A percentile compares a stretch with the other conserved stretches of the same genome.
These are phyloP conservation scores for Magnusiomyces fungicola DNA, from an alignment of 1,139 yeast species.

Conservation along the genomic window DNA sequence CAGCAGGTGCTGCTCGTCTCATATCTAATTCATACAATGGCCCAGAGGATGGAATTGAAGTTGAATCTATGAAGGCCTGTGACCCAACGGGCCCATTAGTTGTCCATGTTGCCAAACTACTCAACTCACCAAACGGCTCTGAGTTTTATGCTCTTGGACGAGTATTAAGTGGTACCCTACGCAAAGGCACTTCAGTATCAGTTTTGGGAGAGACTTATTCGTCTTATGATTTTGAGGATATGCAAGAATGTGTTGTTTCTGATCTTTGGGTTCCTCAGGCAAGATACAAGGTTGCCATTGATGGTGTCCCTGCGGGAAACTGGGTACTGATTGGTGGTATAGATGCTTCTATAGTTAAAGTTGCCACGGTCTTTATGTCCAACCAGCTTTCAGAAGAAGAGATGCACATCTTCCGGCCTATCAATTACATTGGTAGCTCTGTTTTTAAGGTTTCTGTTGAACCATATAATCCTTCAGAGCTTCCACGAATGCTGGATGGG, in stretches of 20 bases:
- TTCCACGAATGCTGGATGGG: slow-evolving; percentile 65
- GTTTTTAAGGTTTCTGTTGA: slow-evolving; percentile 79
- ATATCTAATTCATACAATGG: slow-evolving; percentile 26
- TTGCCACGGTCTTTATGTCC: slow-evolving; percentile 46
- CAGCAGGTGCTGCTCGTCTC: slow-evolving; percentile 23
- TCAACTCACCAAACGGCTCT: slow-evolving; percentile 40
- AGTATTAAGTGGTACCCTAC: slow-evolving; percentile 53
- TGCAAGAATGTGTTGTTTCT: slow-evolving; percentile 36
- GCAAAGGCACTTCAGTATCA: slow-evolving; percentile 41
- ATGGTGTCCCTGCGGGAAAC: slow-evolving; percentile 53
- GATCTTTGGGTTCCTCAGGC: slow-evolving; percentile 62
- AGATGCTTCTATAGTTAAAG: slow-evolving; percentile 47
- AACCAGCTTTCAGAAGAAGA: slow-evolving; percentile 22
- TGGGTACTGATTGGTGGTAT: slow-evolving; percentile 64
- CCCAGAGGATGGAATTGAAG: slow-evolving; percentile 19
- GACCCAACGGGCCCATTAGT: slow-evolving; percentile 39
- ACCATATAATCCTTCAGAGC: slow-evolving; percentile 70
- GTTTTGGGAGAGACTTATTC: slow-evolving; percentile 52
- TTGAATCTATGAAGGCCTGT: slow-evolving; percentile 27
- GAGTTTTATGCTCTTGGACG: slow-evolving; percentile 52
- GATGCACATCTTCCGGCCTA: slow-evolving; percentile 36
- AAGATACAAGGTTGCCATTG: slow-evolving; percentile 54
- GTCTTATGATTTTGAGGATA: slow-evolving; percentile 49
- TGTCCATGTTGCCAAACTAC: slow-evolving; percentile 56
- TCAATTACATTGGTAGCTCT: slow-evolving; percentile 45